A percentile compares a stretch with the other conserved stretches of the same genome.
Evolutionary conservation across 257 asterid species (phyloP).

Genomic region (Hygrophila difformis): DNA sequence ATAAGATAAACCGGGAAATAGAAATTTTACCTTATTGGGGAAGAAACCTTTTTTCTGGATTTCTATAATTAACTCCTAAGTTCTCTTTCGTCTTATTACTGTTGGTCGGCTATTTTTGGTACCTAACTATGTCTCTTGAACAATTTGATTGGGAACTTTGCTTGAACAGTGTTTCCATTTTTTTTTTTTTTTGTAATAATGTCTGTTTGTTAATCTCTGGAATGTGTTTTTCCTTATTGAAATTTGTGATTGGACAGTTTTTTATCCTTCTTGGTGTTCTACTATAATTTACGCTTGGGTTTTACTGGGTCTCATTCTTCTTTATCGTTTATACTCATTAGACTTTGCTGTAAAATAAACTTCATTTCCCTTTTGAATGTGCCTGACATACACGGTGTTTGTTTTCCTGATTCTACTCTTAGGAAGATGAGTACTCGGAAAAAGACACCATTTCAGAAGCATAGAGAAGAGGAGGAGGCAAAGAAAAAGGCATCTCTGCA

Average conservation of each 20-base stretch:
- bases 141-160: too few relatives aligned
- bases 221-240: not conserved
- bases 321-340: not conserved
- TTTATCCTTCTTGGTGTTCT: not conserved
- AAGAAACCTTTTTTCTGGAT: not conserved
- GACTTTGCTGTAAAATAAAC: conserved; percentile 1
- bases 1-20: not conserved
- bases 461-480: conserved; percentile 91
- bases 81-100: not conserved
- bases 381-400: not conserved
- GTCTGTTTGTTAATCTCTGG: too few relatives aligned
- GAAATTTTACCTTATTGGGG: conserved; percentile 7
- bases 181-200: too few relatives aligned
- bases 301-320: not conserved
- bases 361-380: not conserved
- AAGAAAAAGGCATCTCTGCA: conserved; percentile 55
- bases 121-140: not conserved
- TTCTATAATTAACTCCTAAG: not conserved
- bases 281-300: not conserved
- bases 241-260: not conserved
- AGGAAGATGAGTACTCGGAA: conserved; percentile 71
- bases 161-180: too few relatives aligned
- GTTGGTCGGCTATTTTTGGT: conserved; percentile 1
- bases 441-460: conserved; percentile 95
- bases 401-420: conserved; percentile 18